Percentiles rank a stretch among this genome's conserved stretches.
These are phyloP conservation scores for Nemania sp. DNA, from an alignment of 2,329 filamentous ascomycete species.

Conservation along the genomic window DNA sequence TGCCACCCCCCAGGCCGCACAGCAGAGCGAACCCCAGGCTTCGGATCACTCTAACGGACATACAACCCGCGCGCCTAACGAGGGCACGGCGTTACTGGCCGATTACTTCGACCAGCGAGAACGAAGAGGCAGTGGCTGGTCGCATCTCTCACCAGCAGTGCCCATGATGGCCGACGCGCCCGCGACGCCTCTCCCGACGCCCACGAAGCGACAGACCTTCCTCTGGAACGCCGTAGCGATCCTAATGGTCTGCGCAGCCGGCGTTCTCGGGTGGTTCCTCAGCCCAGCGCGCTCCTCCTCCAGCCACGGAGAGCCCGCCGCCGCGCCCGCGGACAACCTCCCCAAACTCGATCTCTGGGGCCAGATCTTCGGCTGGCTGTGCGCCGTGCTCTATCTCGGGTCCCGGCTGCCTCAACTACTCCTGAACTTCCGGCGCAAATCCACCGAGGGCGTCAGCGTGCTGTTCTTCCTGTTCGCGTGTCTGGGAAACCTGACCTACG, in stretches of 20 bases:
- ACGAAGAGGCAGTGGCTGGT: constrained; percentile 59
- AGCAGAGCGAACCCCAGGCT: not conserved
- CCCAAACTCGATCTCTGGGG: constrained; percentile 75
- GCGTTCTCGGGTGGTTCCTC: constrained; percentile 84
- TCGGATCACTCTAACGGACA: constrained; percentile 45
- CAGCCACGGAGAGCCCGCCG: constrained; percentile 40
- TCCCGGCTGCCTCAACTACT: constrained; percentile 88
- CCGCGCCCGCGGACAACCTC: constrained; percentile 47
- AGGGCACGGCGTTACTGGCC: constrained; percentile 56
- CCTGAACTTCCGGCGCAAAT: constrained; percentile 89
- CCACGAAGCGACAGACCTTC: constrained; percentile 59
- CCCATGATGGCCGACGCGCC: constrained; percentile 65
- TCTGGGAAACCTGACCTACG: constrained; percentile 91
- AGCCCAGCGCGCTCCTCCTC: constrained; percentile 58
- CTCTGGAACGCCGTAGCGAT: constrained; percentile 77
- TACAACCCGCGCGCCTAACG: constrained; percentile 47
- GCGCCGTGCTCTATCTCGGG: constrained; percentile 84
- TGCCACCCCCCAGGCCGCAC: constrained; percentile 43
- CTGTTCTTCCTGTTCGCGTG: constrained; percentile 97
- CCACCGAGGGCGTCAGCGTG: constrained; percentile 89
- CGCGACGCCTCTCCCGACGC: constrained; percentile 48
- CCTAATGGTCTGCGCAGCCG: constrained; percentile 80
- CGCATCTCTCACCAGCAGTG: constrained; percentile 76
- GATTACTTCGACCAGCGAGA: constrained; percentile 48
- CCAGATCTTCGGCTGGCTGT: constrained; percentile 92